phyloP scores from a whole-genome alignment of 306 rosid genomes.

The Trifolium pratense region DNA sequence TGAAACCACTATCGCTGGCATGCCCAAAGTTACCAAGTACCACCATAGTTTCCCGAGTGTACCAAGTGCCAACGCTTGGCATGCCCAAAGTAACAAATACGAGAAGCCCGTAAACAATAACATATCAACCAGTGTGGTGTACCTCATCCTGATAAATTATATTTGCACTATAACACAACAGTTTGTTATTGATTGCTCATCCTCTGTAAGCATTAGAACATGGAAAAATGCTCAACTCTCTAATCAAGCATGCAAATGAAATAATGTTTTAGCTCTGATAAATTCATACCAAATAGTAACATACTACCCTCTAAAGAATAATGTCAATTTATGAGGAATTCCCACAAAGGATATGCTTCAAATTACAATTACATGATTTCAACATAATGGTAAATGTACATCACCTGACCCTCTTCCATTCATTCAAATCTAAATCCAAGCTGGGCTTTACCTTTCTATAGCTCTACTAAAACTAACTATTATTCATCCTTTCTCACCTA shows the following conservation, averaged over 20 bases:
- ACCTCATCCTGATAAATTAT: slow-evolving; percentile 14
- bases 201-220: neutral
- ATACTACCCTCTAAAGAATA: slow-evolving; percentile 13
- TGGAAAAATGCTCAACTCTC: slow-evolving; percentile 2
- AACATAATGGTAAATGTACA: slow-evolving; percentile 6
- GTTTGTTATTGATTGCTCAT: neutral
- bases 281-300: neutral
- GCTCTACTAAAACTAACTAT: slow-evolving; percentile 14
- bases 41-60: neutral
- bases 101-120: neutral
- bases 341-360: slow-evolving; percentile 3
- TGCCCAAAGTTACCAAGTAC: neutral
- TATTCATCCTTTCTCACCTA: slow-evolving; percentile 18
- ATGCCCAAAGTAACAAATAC: neutral
- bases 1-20: neutral
- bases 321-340: slow-evolving; percentile 16
- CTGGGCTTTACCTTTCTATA: slow-evolving; percentile 26
- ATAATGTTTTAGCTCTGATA: neutral
- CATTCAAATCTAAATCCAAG: slow-evolving; percentile 17
- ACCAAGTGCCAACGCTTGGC: neutral
- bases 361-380: neutral
- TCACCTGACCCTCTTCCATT: slow-evolving; percentile 21
- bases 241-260: slow-evolving; percentile 12
- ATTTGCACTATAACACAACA: slow-evolving; percentile 9
- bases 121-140: slow-evolving; percentile 5